Conservation (phyloP, 2,329 filamentous ascomycete genomes). For the Aspergillus carbonarius region DNA sequence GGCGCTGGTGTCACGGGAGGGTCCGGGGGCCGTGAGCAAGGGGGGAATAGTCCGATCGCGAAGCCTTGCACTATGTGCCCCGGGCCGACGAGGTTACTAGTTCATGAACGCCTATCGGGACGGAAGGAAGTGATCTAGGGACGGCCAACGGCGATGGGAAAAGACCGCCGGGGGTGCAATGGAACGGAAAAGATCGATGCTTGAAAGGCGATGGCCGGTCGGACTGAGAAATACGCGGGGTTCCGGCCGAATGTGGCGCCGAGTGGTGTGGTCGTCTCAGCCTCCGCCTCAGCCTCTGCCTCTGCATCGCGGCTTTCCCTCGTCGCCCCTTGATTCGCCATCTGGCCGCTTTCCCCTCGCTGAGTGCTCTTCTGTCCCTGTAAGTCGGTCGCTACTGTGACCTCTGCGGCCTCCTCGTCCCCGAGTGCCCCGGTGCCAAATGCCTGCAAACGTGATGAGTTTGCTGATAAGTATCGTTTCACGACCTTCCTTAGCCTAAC, state of each 20-base stretch:
- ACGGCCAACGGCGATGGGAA: too few species aligned
- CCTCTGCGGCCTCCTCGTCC: neutral
- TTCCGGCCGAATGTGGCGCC: slow-evolving; percentile 12
- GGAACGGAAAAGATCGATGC: too few species aligned
- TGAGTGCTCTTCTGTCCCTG: neutral
- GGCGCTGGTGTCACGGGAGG: neutral
- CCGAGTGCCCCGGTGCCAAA: neutral
- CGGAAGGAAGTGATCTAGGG: too few species aligned
- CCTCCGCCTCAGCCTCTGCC: neutral
- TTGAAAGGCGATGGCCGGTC: slow-evolving; percentile 11
- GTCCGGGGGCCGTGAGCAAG: neutral
- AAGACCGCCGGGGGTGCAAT: neutral
- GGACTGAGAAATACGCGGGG: slow-evolving; percentile 38
- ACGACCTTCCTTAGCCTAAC: slow-evolving; percentile 1
- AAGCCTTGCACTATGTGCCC: neutral
- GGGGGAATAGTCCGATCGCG: neutral
- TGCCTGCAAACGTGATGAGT: slow-evolving; percentile 1
- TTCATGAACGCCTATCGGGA: neutral
- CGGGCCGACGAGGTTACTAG: too few species aligned
- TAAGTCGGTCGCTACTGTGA: neutral
- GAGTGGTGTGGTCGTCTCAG: slow-evolving; percentile 5
- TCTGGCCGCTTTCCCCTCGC: neutral
- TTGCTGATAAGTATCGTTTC: slow-evolving; percentile 1
- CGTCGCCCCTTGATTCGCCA: neutral
- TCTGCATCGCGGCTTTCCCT: neutral